Evolutionary conservation across 2,329 filamentous ascomycete genomes (phyloP).

Genomic region (Hymenoscyphus repandus): DNA sequence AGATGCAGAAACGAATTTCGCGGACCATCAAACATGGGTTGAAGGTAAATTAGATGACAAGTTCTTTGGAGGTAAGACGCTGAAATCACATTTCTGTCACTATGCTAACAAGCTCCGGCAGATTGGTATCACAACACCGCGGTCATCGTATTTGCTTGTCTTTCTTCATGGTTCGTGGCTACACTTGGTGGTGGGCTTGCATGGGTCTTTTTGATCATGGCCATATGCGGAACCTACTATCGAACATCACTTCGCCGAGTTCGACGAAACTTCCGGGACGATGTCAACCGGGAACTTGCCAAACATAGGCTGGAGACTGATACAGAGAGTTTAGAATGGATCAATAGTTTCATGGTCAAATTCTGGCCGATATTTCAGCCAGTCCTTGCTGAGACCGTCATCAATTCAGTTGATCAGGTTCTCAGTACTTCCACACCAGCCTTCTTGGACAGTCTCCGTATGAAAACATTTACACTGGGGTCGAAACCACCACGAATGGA

Average conservation of each 20-base stretch:
- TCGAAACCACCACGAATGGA: conserved; percentile 94
- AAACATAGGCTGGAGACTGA: conserved; percentile 86
- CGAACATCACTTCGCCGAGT: conserved; percentile 90
- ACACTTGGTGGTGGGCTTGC: conserved; percentile 84
- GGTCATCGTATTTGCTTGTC: conserved; percentile 88
- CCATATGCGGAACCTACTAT: conserved; percentile 89
- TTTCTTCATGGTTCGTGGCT: conserved; percentile 85
- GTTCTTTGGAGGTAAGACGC: conserved; percentile 73
- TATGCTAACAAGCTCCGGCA: conserved; percentile 31
- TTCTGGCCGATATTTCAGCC: conserved; percentile 99
- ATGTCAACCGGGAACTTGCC: conserved; percentile 82
- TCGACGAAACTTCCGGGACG: conserved; percentile 91
- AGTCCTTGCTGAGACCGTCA: conserved; percentile 84
- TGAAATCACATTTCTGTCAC: not conserved
- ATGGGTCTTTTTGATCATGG: conserved; percentile 93
- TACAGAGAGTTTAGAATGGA: conserved; percentile 92
- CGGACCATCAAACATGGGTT: conserved; percentile 84
- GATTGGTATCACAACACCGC: conserved; percentile 98
- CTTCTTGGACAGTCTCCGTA: conserved; percentile 87
- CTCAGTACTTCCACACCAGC: conserved; percentile 85
- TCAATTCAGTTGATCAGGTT: conserved; percentile 93
- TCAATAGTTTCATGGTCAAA: conserved; percentile 96
- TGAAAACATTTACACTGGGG: conserved; percentile 90
- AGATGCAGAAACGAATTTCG: conserved; percentile 50
- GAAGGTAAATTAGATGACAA: conserved; percentile 82